Evolutionary conservation across 192 early-diverging fungal species (phyloP).

Genomic region (Radiomyces spectabilis): DNA sequence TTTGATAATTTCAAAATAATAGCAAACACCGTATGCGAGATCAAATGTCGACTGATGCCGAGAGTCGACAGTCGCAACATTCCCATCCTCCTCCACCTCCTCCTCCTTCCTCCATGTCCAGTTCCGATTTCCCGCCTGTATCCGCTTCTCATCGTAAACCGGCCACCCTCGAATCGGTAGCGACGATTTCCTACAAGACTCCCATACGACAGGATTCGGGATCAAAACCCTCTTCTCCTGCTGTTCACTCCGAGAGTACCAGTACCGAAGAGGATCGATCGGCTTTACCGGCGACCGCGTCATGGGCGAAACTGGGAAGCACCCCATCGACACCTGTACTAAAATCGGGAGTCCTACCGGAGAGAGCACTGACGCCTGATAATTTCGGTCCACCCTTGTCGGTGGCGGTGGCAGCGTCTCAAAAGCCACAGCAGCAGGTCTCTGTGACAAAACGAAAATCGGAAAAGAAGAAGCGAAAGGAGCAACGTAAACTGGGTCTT

Average conservation of each 20-base stretch:
- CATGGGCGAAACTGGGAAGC: conserved; percentile 42
- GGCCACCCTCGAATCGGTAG: conserved; percentile 9
- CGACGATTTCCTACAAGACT: conserved; percentile 8
- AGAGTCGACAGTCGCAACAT: conserved; percentile 14
- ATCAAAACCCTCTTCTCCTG: background rate
- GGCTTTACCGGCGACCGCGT: conserved; percentile 50
- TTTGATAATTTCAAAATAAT: too few species aligned
- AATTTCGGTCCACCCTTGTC: conserved; percentile 32
- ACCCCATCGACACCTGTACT: conserved; percentile 23
- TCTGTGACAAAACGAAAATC: conserved; percentile 9
- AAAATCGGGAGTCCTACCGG: conserved; percentile 10
- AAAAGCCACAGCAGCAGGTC: conserved; percentile 18
- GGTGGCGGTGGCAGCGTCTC: conserved; percentile 22
- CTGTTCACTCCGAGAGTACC: too few species aligned
- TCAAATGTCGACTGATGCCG: conserved; percentile 18
- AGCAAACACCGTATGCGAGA: conserved; percentile 44
- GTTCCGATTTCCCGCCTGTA: conserved; percentile 11
- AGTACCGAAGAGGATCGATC: conserved; percentile 28
- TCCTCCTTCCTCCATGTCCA: conserved; percentile 11
- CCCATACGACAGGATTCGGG: background rate
- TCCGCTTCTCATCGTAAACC: conserved; percentile 4
- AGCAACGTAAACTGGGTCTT: background rate
- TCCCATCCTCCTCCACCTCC: conserved; percentile 4
- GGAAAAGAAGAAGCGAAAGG: conserved; percentile 26
- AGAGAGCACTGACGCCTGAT: conserved; percentile 28